Evolutionary conservation across 2,329 filamentous ascomycete species (phyloP), one percentile per base, ranked within the genome.

Genomic region (Cordyceps farinosa): DNA sequence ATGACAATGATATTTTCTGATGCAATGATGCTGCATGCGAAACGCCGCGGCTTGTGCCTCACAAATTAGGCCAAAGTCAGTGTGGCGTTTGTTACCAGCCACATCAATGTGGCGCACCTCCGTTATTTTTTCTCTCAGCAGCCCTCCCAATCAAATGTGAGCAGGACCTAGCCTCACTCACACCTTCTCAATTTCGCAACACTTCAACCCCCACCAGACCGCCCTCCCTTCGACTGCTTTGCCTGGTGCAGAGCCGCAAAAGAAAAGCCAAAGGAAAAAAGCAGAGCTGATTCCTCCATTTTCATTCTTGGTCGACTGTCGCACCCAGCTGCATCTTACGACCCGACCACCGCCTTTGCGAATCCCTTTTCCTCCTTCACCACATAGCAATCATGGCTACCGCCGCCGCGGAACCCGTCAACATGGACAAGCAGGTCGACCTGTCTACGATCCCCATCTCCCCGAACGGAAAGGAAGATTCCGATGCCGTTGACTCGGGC

Each of bases 361-460:
- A 51, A 55, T 50, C 52, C 45, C 45, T 42, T 48, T 58, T 62
- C 53, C 34, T 30, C 53, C 32, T 52, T 40, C 34, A 53, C 30
- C 29, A 59, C 51, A 54, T 32, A 36, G 30, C 45, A 56, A 63
- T 63, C 69, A 74, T 79, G 77, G 75, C 77, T 65, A 69, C 74
- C 54, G 64, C 69, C 56, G 71, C 72, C 50, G 69, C 73, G 50
- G 74, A 76, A 54, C 66, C 70, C 52, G 65, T 72, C 64, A 75
- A 73, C 63, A 72, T 79, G 73, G 77, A 79, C 69, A 71, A 84
- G 71, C 86, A 87, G 74, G 87, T 89, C 75, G 87, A 89, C 69
- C 80, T 89, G 65, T 87, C 85, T 65, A 88, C 86, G 58, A 89
- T 89, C 65, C 87, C 87, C 69, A 84, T 89, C 75, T 87, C 85